Conservation (phyloP, 768 basidiomycete species). For the Boletus subparvulus region DNA sequence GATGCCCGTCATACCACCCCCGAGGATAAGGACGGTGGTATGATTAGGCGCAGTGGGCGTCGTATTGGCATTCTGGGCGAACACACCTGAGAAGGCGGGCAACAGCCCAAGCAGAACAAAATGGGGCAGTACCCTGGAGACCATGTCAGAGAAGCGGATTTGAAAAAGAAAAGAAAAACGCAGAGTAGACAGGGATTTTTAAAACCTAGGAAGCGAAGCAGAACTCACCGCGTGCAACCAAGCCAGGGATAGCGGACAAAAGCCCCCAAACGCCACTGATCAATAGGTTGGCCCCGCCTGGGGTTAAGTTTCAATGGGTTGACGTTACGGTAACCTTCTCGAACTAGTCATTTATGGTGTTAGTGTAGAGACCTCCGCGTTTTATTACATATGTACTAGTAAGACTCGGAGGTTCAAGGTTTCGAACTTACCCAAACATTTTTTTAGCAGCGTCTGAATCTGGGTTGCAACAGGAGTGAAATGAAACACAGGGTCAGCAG, state of each 20-base stretch:
- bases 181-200: not conserved
- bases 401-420: too few species aligned
- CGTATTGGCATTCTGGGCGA: conserved; percentile 4
- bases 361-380: too few species aligned
- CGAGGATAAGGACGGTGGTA: conserved; percentile 54
- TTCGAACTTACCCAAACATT: too few species aligned
- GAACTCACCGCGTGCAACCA: not conserved
- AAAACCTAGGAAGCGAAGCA: not conserved
- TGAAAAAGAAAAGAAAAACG: not conserved
- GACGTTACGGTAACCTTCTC: too few species aligned
- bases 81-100: not conserved
- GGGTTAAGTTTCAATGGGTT: too few species aligned
- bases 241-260: too few species aligned
- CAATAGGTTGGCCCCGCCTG: not conserved
- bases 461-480: too few species aligned
- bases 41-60: conserved; percentile 7
- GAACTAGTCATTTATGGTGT: too few species aligned
- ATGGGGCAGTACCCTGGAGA: not conserved
- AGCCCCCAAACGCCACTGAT: not conserved
- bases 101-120: conserved; percentile 4
- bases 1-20: conserved; percentile 65
- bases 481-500: too few species aligned
- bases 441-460: too few species aligned
- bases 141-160: conserved; percentile 10
- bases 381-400: too few species aligned